Percentiles rank a stretch among this genome's conserved stretches.
Evolutionary conservation across 257 asterid species (phyloP).

Genomic region (Voacanga thouarsii): DNA sequence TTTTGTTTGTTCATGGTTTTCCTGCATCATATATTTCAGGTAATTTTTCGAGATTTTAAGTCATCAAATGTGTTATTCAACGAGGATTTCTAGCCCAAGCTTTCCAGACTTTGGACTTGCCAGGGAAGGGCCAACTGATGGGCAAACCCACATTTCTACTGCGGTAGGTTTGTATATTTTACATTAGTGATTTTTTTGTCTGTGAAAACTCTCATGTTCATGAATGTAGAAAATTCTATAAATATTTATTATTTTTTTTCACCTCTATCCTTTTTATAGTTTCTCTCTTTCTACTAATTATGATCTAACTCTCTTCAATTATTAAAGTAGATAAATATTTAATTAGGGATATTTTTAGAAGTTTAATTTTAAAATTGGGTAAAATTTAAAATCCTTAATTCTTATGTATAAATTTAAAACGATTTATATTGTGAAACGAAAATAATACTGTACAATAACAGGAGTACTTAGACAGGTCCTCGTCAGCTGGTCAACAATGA

Average conservation of each 20-base stretch:
- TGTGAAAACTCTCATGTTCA: neutral
- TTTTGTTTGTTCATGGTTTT: neutral
- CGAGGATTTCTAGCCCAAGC: constrained; percentile 64
- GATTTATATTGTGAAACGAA: too few relatives aligned
- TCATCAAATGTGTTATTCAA: constrained; percentile 70
- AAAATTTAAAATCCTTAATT: too few relatives aligned
- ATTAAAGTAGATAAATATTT: too few relatives aligned
- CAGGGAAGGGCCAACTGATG: constrained; percentile 78
- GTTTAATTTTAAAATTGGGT: too few relatives aligned
- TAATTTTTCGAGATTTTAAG: constrained; percentile 85
- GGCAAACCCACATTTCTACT: constrained; percentile 70
- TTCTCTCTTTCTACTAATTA: constrained; percentile 1
- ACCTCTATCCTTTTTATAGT: too few relatives aligned
- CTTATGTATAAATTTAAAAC: too few relatives aligned
- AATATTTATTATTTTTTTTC: too few relatives aligned
- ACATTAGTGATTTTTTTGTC: neutral
- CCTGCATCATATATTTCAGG: constrained; percentile 32
- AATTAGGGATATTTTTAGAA: too few relatives aligned
- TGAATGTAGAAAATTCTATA: neutral
- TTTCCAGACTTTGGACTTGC: constrained; percentile 92
- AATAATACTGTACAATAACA: neutral
- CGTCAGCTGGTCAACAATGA: neutral
- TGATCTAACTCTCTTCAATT: too few relatives aligned
- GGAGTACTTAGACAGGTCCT: neutral
- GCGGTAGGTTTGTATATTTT: constrained; percentile 45